Percentiles rank a stretch among this genome's conserved stretches.
phyloP scores from a whole-genome alignment of 257 asterid genomes.

The Solanum virginianum region DNA sequence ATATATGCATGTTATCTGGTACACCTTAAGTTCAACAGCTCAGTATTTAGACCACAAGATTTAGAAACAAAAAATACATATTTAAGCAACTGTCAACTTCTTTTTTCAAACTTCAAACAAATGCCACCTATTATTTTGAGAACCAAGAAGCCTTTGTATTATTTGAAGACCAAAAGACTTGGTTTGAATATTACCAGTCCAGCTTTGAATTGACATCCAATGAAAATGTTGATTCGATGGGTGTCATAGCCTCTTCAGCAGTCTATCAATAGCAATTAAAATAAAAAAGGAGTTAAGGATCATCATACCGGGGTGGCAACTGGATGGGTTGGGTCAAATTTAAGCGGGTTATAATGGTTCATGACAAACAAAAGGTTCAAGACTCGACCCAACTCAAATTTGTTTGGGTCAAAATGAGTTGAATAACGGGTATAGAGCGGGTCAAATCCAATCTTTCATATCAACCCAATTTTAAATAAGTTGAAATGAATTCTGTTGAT shows the following conservation, averaged over 20 bases:
- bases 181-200: constrained; percentile 41
- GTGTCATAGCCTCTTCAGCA: constrained; percentile 99
- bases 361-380: too few species aligned
- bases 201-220: constrained; percentile 85
- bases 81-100: not conserved
- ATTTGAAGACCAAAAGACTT: not conserved
- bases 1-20: not conserved
- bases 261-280: constrained; percentile 40
- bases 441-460: too few species aligned
- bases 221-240: constrained; percentile 93
- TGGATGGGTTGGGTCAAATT: too few species aligned
- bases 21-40: not conserved
- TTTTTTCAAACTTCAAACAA: not conserved
- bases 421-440: too few species aligned
- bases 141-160: not conserved
- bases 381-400: too few species aligned
- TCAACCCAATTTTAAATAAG: too few species aligned
- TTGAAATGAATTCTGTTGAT: too few species aligned
- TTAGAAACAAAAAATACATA: not conserved
- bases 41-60: not conserved
- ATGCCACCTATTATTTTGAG: not conserved
- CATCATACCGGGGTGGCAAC: not conserved
- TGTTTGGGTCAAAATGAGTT: too few species aligned
- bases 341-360: too few species aligned
- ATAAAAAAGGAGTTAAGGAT: not conserved